Percentiles rank a stretch among this genome's conserved stretches.
Evolutionary conservation across 2,329 filamentous ascomycete species (phyloP).

Genomic region (Diplodia seriata): DNA sequence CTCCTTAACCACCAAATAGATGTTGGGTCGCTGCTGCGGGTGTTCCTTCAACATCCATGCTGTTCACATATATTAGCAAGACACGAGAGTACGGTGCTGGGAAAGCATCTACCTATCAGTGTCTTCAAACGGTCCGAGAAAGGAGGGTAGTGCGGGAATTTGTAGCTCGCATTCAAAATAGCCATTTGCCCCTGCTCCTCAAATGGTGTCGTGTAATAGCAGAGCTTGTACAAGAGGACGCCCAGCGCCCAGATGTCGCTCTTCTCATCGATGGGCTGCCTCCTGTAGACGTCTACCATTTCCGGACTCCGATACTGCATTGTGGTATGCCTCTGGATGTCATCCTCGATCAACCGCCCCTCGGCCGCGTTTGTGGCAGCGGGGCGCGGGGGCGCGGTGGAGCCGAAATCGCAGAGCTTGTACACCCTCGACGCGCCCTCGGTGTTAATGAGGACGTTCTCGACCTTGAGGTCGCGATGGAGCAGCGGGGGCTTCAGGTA

Average conservation of each 20-base stretch:
- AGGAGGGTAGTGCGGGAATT: conserved; percentile 83
- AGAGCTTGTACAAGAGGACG: conserved; percentile 94
- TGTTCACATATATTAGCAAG: conserved; percentile 47
- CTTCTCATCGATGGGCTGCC: conserved; percentile 97
- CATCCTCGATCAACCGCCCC: conserved; percentile 91
- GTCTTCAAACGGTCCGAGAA: conserved; percentile 92
- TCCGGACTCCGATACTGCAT: conserved; percentile 97
- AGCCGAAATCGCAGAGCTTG: conserved; percentile 98
- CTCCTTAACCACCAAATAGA: conserved; percentile 90
- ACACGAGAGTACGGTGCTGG: not conserved
- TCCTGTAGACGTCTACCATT: conserved; percentile 98
- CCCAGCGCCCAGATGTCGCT: conserved; percentile 98
- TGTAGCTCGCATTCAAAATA: conserved; percentile 94
- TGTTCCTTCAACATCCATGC: conserved; percentile 90
- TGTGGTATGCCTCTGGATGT: conserved; percentile 95
- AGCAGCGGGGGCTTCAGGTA: conserved; percentile 93
- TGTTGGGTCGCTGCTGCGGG: conserved; percentile 81
- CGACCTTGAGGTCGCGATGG: conserved; percentile 95
- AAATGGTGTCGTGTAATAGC: conserved; percentile 98
- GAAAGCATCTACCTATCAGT: conserved; percentile 73
- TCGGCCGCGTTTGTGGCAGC: conserved; percentile 87
- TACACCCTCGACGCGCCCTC: conserved; percentile 74
- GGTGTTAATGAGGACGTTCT: conserved; percentile 90
- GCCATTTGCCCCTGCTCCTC: conserved; percentile 98
- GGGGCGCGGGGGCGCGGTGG: conserved; percentile 80